Base-by-base conservation (phyloP, 805 yeast species). In the Millerozyma miso region DNA sequence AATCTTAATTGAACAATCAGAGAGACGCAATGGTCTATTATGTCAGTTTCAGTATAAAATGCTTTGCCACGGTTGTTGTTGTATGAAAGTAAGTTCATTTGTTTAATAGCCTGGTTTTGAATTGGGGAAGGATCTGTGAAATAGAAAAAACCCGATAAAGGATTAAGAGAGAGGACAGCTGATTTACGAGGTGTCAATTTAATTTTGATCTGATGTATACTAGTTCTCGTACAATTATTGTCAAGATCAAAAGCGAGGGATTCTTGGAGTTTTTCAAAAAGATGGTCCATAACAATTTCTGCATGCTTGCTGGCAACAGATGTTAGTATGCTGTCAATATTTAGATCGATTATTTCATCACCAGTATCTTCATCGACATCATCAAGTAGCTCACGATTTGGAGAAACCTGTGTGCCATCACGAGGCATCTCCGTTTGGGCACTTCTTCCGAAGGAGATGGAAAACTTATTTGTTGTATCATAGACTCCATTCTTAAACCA, bases 401-500 rank as follows among this genome's bases (percentile, higher is more conserved):
- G 29, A 1, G 18, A 37, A 49, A 57, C 19, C 51, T 50, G 19
- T 37, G 47, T 59, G 19, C 52, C 54, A 23, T 23, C 29, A 10
- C 10, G 6, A 23, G 6, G 6, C 29, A 23, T 7, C 10, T 23
- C 10, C 6, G 29, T 23, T 23, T 69, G 69, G 56, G 45, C 31
- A 32, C 17, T 29, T 36, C 36, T 14, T 39, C 41, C 41, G 15
- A 38, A 38, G 12, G 17, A 32, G 14, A 32, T 32, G n/a, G 14
- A 15, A 13, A 32, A 63, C 17, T n/a, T n/a, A n/a, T 55, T 54
- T 33, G 50, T 41, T 6, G 52, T 42, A 15, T 49, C 50, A 41
- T 73, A 66, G 18, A 58, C 56, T 1, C 83, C 84, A 50, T 82
- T 81, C 47, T 77, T 76, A 48, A 72, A 74, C 90, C 90, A 84